Conservation (phyloP, 2,329 filamentous ascomycete species). For the Phaeophleospora eucalypticola region DNA sequence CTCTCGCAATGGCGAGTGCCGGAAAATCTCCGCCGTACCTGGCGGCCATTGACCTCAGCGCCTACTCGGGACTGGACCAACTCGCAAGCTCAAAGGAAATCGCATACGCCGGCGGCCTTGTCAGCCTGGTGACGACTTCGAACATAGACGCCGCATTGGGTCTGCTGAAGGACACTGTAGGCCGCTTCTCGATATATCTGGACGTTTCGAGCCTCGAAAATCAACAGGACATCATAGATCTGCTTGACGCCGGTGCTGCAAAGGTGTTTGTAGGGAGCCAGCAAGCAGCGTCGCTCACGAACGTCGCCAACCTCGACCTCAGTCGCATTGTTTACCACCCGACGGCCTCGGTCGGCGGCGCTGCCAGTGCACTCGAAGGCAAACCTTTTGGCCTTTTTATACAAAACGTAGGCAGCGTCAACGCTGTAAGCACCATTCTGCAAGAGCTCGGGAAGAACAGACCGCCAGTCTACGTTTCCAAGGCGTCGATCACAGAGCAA, state of each 20-base stretch:
- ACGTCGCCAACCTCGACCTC: slow-evolving; percentile 50
- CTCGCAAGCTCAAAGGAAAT: slow-evolving; percentile 48
- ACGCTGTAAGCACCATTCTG: slow-evolving; percentile 45
- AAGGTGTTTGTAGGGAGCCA: slow-evolving; percentile 76
- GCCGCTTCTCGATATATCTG: slow-evolving; percentile 61
- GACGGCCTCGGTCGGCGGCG: slow-evolving; percentile 43
- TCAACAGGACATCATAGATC: slow-evolving; percentile 67
- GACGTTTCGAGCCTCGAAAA: slow-evolving; percentile 68
- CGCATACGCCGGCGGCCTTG: slow-evolving; percentile 57
- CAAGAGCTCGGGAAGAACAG: slow-evolving; percentile 47
- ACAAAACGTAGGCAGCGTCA: slow-evolving; percentile 35
- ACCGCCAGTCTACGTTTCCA: slow-evolving; percentile 50
- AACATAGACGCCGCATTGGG: slow-evolving; percentile 44
- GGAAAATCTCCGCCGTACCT: slow-evolving; percentile 39
- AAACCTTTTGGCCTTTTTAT: slow-evolving; percentile 45
- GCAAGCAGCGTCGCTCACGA: slow-evolving; percentile 57
- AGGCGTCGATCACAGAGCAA: slow-evolving; percentile 38
- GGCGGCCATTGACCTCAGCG: slow-evolving; percentile 46
- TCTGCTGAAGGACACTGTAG: slow-evolving; percentile 56
- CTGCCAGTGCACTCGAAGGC: slow-evolving; percentile 40
- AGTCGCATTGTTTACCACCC: slow-evolving; percentile 53
- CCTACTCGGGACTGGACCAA: slow-evolving; percentile 41
- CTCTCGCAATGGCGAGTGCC: slow-evolving; percentile 10
- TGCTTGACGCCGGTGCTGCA: slow-evolving; percentile 79
- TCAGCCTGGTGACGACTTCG: slow-evolving; percentile 47